Evolutionary conservation across 495 filamentous ascomycete genomes (phyloP).

Genomic region (Aspergillus heteromorphus): DNA sequence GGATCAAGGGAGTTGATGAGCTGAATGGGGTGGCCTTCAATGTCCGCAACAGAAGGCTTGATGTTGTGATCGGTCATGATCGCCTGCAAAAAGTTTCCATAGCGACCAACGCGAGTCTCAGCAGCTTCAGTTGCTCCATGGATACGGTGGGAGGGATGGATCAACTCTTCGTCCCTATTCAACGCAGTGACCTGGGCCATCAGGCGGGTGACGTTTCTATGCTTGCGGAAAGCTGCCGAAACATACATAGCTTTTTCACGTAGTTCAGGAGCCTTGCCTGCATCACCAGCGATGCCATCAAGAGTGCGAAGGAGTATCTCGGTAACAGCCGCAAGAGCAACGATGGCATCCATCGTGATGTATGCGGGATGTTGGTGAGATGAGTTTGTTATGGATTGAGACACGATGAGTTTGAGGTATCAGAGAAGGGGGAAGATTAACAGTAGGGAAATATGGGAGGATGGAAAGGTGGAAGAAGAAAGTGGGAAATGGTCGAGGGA

Average conservation of each 20-base stretch:
- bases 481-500: neutral
- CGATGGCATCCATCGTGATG: constrained; percentile 1
- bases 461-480: neutral
- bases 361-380: neutral
- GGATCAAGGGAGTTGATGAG: constrained; percentile 13
- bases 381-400: neutral
- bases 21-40: constrained; percentile 22
- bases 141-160: constrained; percentile 16
- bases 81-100: constrained; percentile 4
- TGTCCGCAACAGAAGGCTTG: constrained; percentile 16
- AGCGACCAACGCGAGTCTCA: constrained; percentile 10
- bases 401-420: neutral
- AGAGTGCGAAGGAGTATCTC: constrained; percentile 4
- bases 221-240: constrained; percentile 5
- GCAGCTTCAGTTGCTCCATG: neutral
- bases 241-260: constrained; percentile 15
- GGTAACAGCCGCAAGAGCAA: neutral
- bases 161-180: constrained; percentile 3
- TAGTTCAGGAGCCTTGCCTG: neutral
- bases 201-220: constrained; percentile 14
- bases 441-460: neutral
- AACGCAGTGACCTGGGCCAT: constrained; percentile 19
- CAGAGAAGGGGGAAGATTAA: neutral
- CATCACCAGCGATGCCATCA: constrained; percentile 1
- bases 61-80: constrained; percentile 7